Evolutionary conservation across 2,329 filamentous ascomycete species (phyloP).

Genomic region (Pestalotiopsis sp.): DNA sequence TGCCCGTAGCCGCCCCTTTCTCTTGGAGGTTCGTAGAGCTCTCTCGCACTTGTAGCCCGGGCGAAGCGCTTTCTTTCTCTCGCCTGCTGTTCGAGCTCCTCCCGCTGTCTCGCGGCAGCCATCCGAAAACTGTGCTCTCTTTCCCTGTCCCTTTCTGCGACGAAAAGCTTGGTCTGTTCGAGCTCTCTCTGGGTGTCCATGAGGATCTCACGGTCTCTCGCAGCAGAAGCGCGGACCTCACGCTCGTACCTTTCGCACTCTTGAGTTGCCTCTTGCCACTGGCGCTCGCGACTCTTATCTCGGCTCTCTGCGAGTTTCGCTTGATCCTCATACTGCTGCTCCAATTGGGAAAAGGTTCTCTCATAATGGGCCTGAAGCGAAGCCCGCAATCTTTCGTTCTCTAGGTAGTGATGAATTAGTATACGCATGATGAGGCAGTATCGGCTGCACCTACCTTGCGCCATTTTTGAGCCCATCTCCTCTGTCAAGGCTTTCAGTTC

Average conservation of each 20-base stretch:
- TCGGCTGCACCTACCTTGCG: neutral
- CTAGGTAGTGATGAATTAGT: neutral
- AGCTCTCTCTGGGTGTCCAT: neutral
- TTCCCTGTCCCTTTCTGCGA: neutral
- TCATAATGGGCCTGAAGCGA: neutral
- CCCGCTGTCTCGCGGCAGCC: neutral
- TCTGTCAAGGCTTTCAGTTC: neutral
- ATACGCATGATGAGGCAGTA: neutral
- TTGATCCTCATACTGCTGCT: neutral
- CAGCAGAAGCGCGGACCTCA: neutral
- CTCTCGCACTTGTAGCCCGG: no score
- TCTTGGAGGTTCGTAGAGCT: neutral
- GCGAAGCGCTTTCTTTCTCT: neutral
- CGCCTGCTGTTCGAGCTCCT: neutral
- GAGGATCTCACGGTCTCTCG: neutral
- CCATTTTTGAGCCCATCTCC: neutral
- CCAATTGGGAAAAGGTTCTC: neutral
- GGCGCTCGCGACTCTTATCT: neutral
- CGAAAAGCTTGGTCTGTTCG: neutral
- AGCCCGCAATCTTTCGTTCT: neutral
- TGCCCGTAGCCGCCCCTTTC: neutral
- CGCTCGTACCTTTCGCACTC: neutral
- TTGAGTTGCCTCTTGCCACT: neutral
- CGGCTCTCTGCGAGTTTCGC: neutral
- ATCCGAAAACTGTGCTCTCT: neutral